Percentiles rank a stretch among this genome's conserved stretches.
These are phyloP conservation scores for Telopea speciosissima DNA, from an alignment of 177 flowering plant species.

Conservation along the genomic window DNA sequence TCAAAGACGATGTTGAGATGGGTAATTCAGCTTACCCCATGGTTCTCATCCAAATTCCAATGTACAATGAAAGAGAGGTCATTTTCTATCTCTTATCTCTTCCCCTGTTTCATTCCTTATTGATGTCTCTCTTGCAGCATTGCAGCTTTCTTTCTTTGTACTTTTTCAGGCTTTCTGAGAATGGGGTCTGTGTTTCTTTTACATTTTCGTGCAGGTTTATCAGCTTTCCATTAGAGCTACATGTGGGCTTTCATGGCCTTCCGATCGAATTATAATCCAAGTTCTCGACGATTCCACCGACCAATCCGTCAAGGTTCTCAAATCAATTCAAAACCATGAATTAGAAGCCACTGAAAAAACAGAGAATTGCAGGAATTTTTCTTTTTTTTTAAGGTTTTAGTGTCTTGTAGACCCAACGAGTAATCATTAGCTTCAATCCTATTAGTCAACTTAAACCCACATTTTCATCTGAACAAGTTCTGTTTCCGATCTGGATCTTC, in stretches of 20 bases:
- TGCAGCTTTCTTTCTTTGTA: neutral
- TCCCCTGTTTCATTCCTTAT: neutral
- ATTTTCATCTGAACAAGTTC: neutral
- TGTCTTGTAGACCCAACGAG: neutral
- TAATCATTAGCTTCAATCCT: neutral
- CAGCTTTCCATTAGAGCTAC: slow-evolving; percentile 81
- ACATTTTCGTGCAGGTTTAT: slow-evolving; percentile 45
- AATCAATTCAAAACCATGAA: neutral
- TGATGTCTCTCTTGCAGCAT: neutral
- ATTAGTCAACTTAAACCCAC: neutral
- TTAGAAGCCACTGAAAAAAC: neutral
- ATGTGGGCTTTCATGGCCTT: slow-evolving; percentile 81
- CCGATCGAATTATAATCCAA: slow-evolving; percentile 70
- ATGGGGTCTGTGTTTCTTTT: neutral
- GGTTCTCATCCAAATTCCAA: slow-evolving; percentile 73
- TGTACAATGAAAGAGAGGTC: slow-evolving; percentile 71
- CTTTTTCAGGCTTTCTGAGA: neutral
- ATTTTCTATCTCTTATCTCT: neutral
- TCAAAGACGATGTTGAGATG: slow-evolving; percentile 47
- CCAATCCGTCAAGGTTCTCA: slow-evolving; percentile 48
- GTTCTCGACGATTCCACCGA: slow-evolving; percentile 84
- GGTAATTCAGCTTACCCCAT: slow-evolving; percentile 57
- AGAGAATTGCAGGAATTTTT: neutral
- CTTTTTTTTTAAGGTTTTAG: too few relatives aligned
- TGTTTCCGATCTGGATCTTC: neutral